Evolutionary conservation across 257 asterid species (phyloP).

Genomic region (Capsicum baccatum): DNA sequence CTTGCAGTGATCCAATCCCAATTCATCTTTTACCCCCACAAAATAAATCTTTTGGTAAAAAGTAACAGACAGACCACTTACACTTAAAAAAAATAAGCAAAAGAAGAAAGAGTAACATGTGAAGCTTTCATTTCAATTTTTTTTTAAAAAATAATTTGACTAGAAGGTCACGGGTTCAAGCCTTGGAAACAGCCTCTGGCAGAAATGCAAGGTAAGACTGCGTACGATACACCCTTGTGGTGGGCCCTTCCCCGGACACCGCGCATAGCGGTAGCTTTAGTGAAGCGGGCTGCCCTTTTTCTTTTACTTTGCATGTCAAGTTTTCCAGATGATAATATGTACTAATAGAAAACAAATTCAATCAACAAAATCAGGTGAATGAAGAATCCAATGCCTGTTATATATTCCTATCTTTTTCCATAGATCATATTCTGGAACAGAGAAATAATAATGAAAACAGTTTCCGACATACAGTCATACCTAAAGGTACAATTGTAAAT

Average conservation of each 20-base stretch:
- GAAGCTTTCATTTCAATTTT: not conserved
- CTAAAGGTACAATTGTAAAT: not conserved
- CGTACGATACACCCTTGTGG: too few species aligned
- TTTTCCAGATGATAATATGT: not conserved
- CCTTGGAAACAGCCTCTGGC: too few species aligned
- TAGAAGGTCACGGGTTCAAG: too few species aligned
- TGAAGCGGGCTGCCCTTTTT: too few species aligned
- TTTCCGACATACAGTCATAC: not conserved
- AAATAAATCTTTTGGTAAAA: not conserved
- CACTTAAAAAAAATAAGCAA: not conserved
- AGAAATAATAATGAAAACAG: not conserved
- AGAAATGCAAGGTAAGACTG: too few species aligned
- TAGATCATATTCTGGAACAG: not conserved
- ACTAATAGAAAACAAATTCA: not conserved
- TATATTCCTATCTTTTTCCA: not conserved
- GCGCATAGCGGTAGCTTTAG: too few species aligned
- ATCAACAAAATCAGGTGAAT: not conserved
- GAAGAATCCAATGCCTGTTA: not conserved
- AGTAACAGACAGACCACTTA: not conserved
- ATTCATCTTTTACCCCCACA: not conserved
- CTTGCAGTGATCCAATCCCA: not conserved
- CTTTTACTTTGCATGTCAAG: not conserved
- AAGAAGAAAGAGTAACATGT: constrained; percentile 1
- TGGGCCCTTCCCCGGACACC: too few species aligned
- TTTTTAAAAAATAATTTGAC: not conserved